These are phyloP conservation scores for Boletus barrowsii DNA, from an alignment of 768 basidiomycete genomes.

Conservation along the genomic window DNA sequence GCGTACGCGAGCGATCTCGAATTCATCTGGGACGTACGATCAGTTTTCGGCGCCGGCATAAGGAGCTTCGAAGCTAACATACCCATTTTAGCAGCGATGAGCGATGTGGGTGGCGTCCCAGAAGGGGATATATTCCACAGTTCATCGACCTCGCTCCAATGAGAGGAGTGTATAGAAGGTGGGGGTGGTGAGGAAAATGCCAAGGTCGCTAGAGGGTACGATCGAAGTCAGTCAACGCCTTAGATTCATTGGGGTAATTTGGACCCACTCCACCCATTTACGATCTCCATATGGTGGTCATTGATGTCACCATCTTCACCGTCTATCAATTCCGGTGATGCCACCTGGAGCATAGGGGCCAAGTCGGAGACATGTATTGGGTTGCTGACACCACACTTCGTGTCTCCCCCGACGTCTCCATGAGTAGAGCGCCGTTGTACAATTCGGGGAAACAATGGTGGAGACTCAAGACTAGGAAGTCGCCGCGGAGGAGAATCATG, in stretches of 20 bases:
- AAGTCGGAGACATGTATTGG: slow-evolving; percentile 26
- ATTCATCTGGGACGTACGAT: slow-evolving; percentile 39
- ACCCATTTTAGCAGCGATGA: slow-evolving; percentile 53
- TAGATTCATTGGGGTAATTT: neutral
- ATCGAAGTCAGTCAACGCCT: slow-evolving; percentile 4
- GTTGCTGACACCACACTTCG: slow-evolving; percentile 2
- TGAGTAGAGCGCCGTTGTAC: slow-evolving; percentile 2
- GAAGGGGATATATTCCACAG: slow-evolving; percentile 48
- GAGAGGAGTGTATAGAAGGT: slow-evolving; percentile 33
- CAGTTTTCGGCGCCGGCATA: neutral
- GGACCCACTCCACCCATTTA: slow-evolving; percentile 64
- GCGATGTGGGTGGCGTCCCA: slow-evolving; percentile 40
- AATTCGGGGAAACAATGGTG: slow-evolving; percentile 45
- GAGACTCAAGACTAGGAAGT: slow-evolving; percentile 31
- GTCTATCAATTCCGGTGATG: slow-evolving; percentile 28
- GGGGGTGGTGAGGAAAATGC: slow-evolving; percentile 43
- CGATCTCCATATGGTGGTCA: slow-evolving; percentile 51
- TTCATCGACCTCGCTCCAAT: slow-evolving; percentile 49
- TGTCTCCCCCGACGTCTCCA: neutral
- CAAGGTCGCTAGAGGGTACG: slow-evolving; percentile 24
- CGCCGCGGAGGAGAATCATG: slow-evolving; percentile 27
- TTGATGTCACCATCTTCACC: slow-evolving; percentile 44
- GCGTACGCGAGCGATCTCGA: slow-evolving; percentile 51
- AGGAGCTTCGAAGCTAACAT: slow-evolving; percentile 1
- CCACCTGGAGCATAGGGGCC: slow-evolving; percentile 21